Evolutionary conservation across 2,329 filamentous ascomycete genomes (phyloP).

Genomic region (Colletotrichum cereale): DNA sequence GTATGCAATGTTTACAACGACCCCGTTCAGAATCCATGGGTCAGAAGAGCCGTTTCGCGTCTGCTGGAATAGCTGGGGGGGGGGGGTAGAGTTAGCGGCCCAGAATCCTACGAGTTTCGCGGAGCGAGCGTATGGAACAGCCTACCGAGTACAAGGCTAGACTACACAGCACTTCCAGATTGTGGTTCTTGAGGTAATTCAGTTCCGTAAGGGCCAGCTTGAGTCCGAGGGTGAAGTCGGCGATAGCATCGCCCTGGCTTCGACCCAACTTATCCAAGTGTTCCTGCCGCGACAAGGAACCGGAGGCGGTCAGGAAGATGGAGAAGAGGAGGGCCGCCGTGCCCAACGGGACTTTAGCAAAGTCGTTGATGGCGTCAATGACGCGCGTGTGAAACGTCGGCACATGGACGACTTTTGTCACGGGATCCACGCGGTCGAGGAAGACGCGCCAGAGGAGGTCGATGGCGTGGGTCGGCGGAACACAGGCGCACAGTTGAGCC

Average conservation of each 20-base stretch:
- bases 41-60: neutral
- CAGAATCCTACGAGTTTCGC: fast-evolving
- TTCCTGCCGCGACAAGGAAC: conserved; percentile 56
- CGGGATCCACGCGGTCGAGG: conserved; percentile 48
- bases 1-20: conserved; percentile 72
- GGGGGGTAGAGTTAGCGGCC: neutral
- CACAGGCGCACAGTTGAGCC: conserved; percentile 52
- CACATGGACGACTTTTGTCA: conserved; percentile 48
- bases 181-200: conserved; percentile 69
- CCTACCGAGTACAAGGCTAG: conserved; percentile 19
- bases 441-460: conserved; percentile 50
- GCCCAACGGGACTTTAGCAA: conserved; percentile 61
- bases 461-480: conserved; percentile 58
- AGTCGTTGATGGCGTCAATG: conserved; percentile 69
- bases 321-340: conserved; percentile 16
- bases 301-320: conserved; percentile 1
- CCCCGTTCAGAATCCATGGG: conserved; percentile 70
- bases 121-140: neutral
- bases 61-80: conserved; percentile 1
- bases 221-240: conserved; percentile 63
- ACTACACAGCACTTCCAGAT: conserved; percentile 53
- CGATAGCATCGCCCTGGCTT: conserved; percentile 61
- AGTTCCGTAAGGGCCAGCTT: conserved; percentile 63
- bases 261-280: conserved; percentile 63
- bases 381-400: conserved; percentile 73